These are phyloP conservation scores for Barbarea vulgaris DNA, from an alignment of 345 rosid genomes.

Conservation along the genomic window DNA sequence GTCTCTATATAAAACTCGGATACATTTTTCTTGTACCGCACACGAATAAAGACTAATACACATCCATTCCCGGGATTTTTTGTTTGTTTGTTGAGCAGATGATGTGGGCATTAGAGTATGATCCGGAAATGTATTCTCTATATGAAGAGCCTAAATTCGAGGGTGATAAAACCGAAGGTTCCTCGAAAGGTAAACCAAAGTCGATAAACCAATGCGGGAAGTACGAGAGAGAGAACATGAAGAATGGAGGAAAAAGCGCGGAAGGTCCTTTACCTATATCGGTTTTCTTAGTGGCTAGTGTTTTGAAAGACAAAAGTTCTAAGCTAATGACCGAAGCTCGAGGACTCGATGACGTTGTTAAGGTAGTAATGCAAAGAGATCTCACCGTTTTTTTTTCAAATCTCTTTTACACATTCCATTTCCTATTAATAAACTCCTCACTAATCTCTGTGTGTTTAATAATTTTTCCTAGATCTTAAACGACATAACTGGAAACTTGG, in stretches of 20 bases:
- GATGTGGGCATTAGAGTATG: slow-evolving; percentile 99
- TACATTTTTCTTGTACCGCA: not conserved
- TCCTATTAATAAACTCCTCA: not conserved
- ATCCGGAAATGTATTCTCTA: slow-evolving; percentile 72
- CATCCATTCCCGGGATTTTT: slow-evolving; percentile 5
- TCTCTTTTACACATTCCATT: not conserved
- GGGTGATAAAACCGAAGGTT: slow-evolving; percentile 53
- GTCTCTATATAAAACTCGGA: not conserved
- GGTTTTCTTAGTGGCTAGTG: slow-evolving; percentile 94
- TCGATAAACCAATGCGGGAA: slow-evolving; percentile 77
- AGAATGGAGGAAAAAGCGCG: slow-evolving; percentile 49
- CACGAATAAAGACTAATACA: not conserved
- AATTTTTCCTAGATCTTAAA: slow-evolving; percentile 67
- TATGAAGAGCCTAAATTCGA: slow-evolving; percentile 67
- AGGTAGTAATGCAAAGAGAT: slow-evolving; percentile 50
- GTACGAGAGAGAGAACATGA: slow-evolving; percentile 87
- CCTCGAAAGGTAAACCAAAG: slow-evolving; percentile 57
- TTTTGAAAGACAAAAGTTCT: slow-evolving; percentile 92
- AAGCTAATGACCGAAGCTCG: slow-evolving; percentile 82
- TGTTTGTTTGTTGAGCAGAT: slow-evolving; percentile 64
- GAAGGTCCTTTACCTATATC: slow-evolving; percentile 91
- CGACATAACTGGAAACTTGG: slow-evolving; percentile 86
- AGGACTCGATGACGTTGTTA: slow-evolving; percentile 92
- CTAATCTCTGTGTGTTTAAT: not conserved
- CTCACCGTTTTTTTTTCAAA: not conserved